Evolutionary conservation across 2,329 filamentous ascomycete genomes (phyloP), one percentile per base, ranked within the genome.

Genomic region (Tolypocladium ovalisporum): DNA sequence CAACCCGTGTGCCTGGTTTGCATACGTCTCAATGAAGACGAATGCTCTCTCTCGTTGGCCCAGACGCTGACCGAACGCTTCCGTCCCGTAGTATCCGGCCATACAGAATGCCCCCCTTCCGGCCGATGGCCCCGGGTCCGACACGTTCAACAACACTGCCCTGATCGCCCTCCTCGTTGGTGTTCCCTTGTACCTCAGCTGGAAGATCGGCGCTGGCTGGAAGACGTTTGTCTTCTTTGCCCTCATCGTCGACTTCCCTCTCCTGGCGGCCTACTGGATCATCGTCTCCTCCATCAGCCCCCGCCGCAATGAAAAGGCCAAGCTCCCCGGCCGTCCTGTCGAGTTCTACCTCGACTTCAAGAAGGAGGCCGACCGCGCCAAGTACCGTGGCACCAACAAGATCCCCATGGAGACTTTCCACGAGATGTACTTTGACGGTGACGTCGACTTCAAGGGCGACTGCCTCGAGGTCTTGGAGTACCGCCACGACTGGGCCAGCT

Each of bases 21-120:
- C 12, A 15, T 13, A 27, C 17, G 17, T 32, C 27, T 19, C 4
- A 17, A 10, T 32, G 27, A 32, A 47, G 44, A 27, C 27, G 27
- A 47, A n/a, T n/a, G n/a, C 22, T 27, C 4, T 27, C 42, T 29
- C 27, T 32, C 17, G 44, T 32, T 15, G 10, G 44, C 17, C 17
- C 27, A 29, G 27, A 9, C 27, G 44, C 44, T 49, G 19, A 49
- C 27, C 22, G 15, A n/a, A 15, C 17, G 42, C 24, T 19, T 54
- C 58, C 42, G 13, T 13, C 10, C 29, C 55, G 15, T 55, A 71
- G 70, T 70, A 61, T 58, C 64, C 60, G 68, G 95, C 90, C 60
- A 97, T 97, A 76, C 89, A 95, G 71, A 97, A 97, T 84, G 89
- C 86, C 54, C 91, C 94, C 63, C 84, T 97, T 49, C 94, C 94